phyloP scores from a whole-genome alignment of 129 eudicot genomes.

The Pittosporum tobira region DNA sequence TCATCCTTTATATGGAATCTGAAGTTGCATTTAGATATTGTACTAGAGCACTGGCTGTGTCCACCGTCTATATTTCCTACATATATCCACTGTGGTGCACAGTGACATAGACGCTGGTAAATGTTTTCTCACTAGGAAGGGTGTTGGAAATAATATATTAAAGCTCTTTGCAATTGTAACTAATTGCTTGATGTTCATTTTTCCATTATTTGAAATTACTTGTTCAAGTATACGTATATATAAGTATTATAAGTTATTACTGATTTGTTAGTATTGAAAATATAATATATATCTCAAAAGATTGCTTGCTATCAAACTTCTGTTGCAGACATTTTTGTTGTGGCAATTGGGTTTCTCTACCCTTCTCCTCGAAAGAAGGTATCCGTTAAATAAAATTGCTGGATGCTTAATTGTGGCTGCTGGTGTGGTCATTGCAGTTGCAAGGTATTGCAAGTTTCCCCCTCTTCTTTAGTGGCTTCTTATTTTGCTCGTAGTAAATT shows the following conservation, averaged over 20 bases:
- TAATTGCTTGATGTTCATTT: neutral
- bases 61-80: neutral
- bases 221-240: neutral
- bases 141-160: neutral
- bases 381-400: conserved; percentile 49
- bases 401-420: conserved; percentile 90
- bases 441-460: conserved; percentile 40
- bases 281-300: conserved; percentile 5
- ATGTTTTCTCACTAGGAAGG: too few species aligned
- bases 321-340: conserved; percentile 81
- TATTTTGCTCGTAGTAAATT: neutral
- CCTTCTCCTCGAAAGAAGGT: conserved; percentile 59
- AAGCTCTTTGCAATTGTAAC: neutral
- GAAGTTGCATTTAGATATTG: too few species aligned
- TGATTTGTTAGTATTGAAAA: neutral
- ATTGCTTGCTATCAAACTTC: conserved; percentile 14
- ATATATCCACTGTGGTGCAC: neutral
- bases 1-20: too few species aligned
- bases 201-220: neutral
- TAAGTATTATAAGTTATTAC: neutral
- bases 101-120: neutral
- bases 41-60: neutral
- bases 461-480: neutral
- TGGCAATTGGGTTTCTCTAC: conserved; percentile 83
- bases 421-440: conserved; percentile 76